Base-by-base conservation (phyloP, 805 yeast species). In the Starmerella khaoyaiensis region DNA sequence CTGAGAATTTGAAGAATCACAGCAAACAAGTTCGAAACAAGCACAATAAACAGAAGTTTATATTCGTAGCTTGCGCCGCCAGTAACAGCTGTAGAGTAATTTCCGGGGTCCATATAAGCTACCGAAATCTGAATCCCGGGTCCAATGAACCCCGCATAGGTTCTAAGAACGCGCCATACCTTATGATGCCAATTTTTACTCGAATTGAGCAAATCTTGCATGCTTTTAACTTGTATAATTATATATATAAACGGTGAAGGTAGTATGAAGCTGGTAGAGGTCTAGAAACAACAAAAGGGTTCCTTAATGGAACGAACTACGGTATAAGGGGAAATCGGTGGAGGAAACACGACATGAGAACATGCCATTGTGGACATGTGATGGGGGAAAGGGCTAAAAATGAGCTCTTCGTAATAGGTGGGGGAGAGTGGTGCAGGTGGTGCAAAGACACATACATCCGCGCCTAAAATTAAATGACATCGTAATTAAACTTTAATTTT, bases 31-130 rank as follows among this genome's bases (percentile, higher is more conserved):
- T 83, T 84, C n/a, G 93, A 77, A 40, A 83, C 51, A 35, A 83
- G 63, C 3, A 83, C 69, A 21, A 78, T 68, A 56, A 81, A 79
- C 35, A 84, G 64, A 36, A 83, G 68, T 40, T 77, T 70, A 57
- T 76, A 84, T 53, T 74, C 71, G 51, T 75, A 79, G 38, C 73
- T 67, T 2, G 94, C 86, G 35, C 95, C 96, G 1, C 93, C 82
- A 12, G 81, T 70, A 1, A 84, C 93, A 12, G 90, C 83, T 0
- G 94, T 80, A 30, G 93, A 73, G 59, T 82, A 84, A 58, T 84
- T 84, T 29, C 96, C 96, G 1, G 95, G 94, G 55, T 84, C 96
- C 67, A 84, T 79, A 53, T 84, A 86, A 2, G 94, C 90, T 37
- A 86, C 94, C 21, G 84, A 70, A 18, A 84, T 83, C 72, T 83